Conservation (phyloP, 768 basidiomycete species). For the Mycena leptocephala region DNA sequence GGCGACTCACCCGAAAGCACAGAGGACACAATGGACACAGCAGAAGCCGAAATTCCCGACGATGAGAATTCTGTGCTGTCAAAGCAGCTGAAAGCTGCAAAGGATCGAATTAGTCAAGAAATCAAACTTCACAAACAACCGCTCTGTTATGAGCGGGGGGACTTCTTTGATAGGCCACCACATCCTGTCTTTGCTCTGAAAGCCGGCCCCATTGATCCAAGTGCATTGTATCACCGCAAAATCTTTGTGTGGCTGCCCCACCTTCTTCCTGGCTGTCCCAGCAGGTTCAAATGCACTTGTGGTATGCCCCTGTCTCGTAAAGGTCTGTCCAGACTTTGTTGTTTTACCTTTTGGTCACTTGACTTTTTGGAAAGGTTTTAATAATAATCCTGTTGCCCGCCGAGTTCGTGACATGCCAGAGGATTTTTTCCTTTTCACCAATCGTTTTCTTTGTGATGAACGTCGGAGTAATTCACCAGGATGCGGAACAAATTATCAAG, state of each 20-base stretch:
- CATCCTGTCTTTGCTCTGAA: conserved; percentile 7
- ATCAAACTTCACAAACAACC: neutral
- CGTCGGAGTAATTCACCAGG: neutral
- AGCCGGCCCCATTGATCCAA: neutral
- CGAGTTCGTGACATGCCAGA: neutral
- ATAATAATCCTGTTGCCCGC: neutral
- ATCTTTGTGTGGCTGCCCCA: conserved; percentile 8
- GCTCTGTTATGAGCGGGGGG: neutral
- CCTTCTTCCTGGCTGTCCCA: conserved; percentile 16
- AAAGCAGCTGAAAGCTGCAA: neutral
- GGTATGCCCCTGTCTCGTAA: neutral
- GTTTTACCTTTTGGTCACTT: neutral
- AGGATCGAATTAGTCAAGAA: neutral
- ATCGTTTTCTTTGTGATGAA: conserved; percentile 27
- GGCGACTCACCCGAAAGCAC: neutral
- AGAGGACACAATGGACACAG: neutral
- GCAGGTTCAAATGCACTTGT: conserved; percentile 26
- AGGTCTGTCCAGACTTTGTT: neutral
- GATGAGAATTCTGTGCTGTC: neutral
- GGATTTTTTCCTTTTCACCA: conserved; percentile 25
- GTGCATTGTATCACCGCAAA: neutral
- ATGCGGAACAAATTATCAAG: conserved; percentile 21
- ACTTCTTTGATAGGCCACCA: conserved; percentile 10
- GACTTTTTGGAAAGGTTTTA: neutral
- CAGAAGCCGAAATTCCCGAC: neutral